Evolutionary conservation across 2,329 filamentous ascomycete genomes (phyloP).

Genomic region (Fusarium brevicatenulatum): DNA sequence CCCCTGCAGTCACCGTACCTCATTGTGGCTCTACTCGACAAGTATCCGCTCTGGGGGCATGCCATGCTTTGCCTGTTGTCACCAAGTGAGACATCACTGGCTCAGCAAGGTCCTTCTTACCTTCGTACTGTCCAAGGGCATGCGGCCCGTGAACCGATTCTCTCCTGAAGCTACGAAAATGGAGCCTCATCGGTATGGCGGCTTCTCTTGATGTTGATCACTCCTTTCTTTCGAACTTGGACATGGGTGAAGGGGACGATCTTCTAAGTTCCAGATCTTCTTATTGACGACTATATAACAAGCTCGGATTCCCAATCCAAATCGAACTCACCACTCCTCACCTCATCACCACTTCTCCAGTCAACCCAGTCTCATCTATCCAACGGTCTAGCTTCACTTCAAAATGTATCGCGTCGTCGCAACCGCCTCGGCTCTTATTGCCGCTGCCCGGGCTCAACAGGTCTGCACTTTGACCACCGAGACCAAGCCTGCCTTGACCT

Average conservation of each 20-base stretch:
- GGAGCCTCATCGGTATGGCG: slow-evolving; percentile 16
- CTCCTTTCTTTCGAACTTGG: not conserved
- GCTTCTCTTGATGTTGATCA: slow-evolving; percentile 15
- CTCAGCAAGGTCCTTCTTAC: not conserved
- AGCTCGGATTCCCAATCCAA: slow-evolving; percentile 9
- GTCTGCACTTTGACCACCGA: slow-evolving; percentile 60
- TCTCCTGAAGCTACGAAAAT: slow-evolving; percentile 4
- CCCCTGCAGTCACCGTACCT: slow-evolving; percentile 3
- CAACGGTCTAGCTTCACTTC: slow-evolving; percentile 21
- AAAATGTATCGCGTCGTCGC: slow-evolving; percentile 47
- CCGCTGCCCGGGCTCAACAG: slow-evolving; percentile 56
- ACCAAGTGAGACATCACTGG: not conserved
- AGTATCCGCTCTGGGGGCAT: slow-evolving; percentile 1
- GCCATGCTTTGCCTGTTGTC: slow-evolving; percentile 4
- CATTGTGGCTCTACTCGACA: slow-evolving; percentile 4
- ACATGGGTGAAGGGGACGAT: not conserved
- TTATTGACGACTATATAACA: slow-evolving; percentile 27
- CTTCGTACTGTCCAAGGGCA: slow-evolving; percentile 9
- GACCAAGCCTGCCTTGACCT: slow-evolving; percentile 63
- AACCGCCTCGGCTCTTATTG: slow-evolving; percentile 44
- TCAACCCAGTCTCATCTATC: slow-evolving; percentile 15
- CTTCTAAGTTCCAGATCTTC: not conserved
- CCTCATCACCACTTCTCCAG: slow-evolving; percentile 21
- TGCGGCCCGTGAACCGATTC: slow-evolving; percentile 30
- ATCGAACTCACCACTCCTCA: slow-evolving; percentile 20